Percentiles rank a stretch among this genome's conserved stretches.
These are phyloP conservation scores for Phylloporus arenicola DNA, from an alignment of 768 basidiomycete species.

Conservation along the genomic window DNA sequence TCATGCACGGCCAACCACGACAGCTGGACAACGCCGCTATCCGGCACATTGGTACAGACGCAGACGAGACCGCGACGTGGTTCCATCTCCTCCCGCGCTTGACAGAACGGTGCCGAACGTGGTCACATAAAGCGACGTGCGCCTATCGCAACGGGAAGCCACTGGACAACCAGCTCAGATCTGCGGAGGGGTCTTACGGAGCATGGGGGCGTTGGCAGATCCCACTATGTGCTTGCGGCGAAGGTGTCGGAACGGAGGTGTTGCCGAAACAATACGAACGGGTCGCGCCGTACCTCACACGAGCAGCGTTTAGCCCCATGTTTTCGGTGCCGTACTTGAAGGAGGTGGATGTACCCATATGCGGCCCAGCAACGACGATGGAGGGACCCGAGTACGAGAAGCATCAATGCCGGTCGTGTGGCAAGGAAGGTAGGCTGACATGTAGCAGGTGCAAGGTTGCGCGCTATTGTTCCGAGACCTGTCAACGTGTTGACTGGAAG, in stretches of 20 bases:
- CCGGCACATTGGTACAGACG: constrained; percentile 6
- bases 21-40: constrained; percentile 2
- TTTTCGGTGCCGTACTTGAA: constrained; percentile 49
- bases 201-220: constrained; percentile 1
- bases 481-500: constrained; percentile 29
- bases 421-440: constrained; percentile 11
- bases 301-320: constrained; percentile 50
- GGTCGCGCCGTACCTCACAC: constrained; percentile 40
- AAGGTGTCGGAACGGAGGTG: constrained; percentile 10
- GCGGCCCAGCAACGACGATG: not conserved
- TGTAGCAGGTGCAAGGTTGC: constrained; percentile 34
- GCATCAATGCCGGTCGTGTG: constrained; percentile 4
- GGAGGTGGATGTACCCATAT: constrained; percentile 6
- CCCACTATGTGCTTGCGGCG: constrained; percentile 13
- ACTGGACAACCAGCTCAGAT: constrained; percentile 6
- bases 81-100: constrained; percentile 46
- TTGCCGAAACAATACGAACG: constrained; percentile 31
- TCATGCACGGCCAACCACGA: not conserved
- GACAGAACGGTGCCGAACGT: constrained; percentile 50
- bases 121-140: constrained; percentile 44
- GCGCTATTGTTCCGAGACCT: constrained; percentile 40
- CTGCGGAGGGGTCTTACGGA: constrained; percentile 28
- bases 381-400: not conserved
- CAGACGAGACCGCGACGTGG: constrained; percentile 35
- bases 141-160: constrained; percentile 22